phyloP scores from a whole-genome alignment of 345 rosid species.

The Gossypium turneri region DNA sequence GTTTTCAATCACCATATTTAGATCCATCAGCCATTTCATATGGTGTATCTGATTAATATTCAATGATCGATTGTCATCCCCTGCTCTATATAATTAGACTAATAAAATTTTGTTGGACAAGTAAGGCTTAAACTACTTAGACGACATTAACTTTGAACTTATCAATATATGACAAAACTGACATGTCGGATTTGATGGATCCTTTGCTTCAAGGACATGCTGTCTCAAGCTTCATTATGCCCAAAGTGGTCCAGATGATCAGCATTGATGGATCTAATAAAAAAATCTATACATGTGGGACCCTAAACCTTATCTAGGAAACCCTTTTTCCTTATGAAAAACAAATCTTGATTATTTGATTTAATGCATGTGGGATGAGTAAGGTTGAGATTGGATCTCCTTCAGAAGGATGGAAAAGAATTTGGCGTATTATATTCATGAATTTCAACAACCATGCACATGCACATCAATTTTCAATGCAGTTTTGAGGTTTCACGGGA shows the following conservation, averaged over 20 bases:
- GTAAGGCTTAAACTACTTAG: no score
- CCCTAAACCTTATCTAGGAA: neutral
- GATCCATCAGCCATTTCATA: no score
- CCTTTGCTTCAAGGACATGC: neutral
- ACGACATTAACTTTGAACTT: no score
- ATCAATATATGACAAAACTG: neutral
- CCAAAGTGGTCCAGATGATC: no score
- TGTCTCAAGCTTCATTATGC: neutral
- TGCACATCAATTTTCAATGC: neutral
- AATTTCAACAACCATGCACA: conserved; percentile 5
- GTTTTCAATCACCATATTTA: no score
- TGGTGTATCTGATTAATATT: no score
- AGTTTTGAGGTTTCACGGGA: no score
- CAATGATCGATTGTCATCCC: no score
- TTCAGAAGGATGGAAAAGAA: neutral
- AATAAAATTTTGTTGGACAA: no score
- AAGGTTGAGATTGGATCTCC: neutral
- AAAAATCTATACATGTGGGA: no score
- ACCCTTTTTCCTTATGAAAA: neutral
- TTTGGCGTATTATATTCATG: neutral
- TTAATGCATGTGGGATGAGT: neutral
- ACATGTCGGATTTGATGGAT: neutral
- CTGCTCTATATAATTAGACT: no score
- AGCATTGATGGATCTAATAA: no score
- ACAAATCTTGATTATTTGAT: neutral